phyloP scores from a whole-genome alignment of 2,329 filamentous ascomycete species.

The Xenosphaeropsis pyriputrescens region DNA sequence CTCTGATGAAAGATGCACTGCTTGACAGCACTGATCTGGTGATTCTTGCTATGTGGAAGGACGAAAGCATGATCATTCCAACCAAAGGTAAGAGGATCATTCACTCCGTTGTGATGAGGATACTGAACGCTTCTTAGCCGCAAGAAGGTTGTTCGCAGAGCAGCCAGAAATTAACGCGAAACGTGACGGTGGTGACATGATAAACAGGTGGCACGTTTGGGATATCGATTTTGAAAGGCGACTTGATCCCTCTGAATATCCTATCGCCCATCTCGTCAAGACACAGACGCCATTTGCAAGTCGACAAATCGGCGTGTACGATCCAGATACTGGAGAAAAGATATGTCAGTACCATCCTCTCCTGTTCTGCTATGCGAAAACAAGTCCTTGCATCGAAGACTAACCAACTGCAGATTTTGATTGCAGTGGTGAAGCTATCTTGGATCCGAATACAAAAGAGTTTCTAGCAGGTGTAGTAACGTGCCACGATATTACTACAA shows the following conservation, averaged over 20 bases:
- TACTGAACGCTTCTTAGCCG: conserved; percentile 5
- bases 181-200: conserved; percentile 36
- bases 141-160: conserved; percentile 32
- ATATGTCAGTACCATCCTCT: conserved; percentile 13
- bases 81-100: conserved; percentile 40
- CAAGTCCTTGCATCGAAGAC: no score
- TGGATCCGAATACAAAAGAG: conserved; percentile 52
- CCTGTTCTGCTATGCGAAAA: no score
- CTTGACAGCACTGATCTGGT: conserved; percentile 63
- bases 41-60: conserved; percentile 69
- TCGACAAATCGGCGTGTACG: conserved; percentile 47
- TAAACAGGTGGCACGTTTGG: conserved; percentile 46
- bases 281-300: conserved; percentile 44
- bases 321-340: conserved; percentile 33
- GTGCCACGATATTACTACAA: conserved; percentile 57
- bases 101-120: conserved; percentile 5
- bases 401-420: conserved; percentile 33
- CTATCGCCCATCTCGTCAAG: conserved; percentile 47
- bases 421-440: conserved; percentile 49
- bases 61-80: conserved; percentile 58
- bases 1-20: conserved; percentile 62
- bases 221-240: conserved; percentile 48
- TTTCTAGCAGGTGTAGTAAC: conserved; percentile 61
- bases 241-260: conserved; percentile 45
- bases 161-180: conserved; percentile 23